phyloP scores from a whole-genome alignment of 2,329 filamentous ascomycete species.

The Magnaporthiopsis poae region DNA sequence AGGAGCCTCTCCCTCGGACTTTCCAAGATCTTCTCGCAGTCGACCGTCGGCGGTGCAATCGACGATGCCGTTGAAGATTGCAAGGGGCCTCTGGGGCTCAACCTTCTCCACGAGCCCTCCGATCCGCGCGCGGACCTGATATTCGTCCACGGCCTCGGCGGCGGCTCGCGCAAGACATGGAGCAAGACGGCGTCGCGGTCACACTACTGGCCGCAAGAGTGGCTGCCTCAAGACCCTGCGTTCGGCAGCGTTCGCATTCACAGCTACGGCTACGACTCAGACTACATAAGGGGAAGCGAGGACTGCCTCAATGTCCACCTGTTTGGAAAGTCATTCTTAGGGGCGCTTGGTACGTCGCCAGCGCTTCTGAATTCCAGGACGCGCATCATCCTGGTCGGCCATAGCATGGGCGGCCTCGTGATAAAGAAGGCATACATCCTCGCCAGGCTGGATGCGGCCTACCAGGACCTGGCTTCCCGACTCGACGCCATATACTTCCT shows the following conservation, averaged over 20 bases:
- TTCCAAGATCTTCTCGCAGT: neutral
- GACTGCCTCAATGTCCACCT: slow-evolving; percentile 23
- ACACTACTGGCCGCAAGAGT: slow-evolving; percentile 30
- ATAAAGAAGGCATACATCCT: slow-evolving; percentile 24
- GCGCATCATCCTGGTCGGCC: slow-evolving; percentile 23
- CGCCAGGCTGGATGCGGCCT: slow-evolving; percentile 14
- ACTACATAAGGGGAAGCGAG: slow-evolving; percentile 19
- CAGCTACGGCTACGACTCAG: slow-evolving; percentile 25
- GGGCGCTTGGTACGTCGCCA: slow-evolving; percentile 17
- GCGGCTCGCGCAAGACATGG: slow-evolving; percentile 32
- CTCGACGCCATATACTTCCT: slow-evolving; percentile 22
- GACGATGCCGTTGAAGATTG: slow-evolving; percentile 7
- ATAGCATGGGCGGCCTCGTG: slow-evolving; percentile 27
- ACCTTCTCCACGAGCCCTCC: slow-evolving; percentile 18
- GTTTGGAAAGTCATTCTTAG: slow-evolving; percentile 23
- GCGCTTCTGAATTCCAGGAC: slow-evolving; percentile 13
- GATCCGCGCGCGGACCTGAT: slow-evolving; percentile 27
- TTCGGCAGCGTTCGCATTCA: slow-evolving; percentile 21
- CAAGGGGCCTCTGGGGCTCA: slow-evolving; percentile 18
- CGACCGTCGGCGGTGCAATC: neutral
- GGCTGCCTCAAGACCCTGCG: slow-evolving; percentile 23
- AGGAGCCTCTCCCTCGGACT: neutral
- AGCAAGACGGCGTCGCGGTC: slow-evolving; percentile 20
- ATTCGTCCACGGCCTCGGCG: slow-evolving; percentile 33
- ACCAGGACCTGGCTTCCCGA: slow-evolving; percentile 13